Evolutionary conservation across 139 green algal genomes (phyloP).

Genomic region (Axilococcus clingmanii): DNA sequence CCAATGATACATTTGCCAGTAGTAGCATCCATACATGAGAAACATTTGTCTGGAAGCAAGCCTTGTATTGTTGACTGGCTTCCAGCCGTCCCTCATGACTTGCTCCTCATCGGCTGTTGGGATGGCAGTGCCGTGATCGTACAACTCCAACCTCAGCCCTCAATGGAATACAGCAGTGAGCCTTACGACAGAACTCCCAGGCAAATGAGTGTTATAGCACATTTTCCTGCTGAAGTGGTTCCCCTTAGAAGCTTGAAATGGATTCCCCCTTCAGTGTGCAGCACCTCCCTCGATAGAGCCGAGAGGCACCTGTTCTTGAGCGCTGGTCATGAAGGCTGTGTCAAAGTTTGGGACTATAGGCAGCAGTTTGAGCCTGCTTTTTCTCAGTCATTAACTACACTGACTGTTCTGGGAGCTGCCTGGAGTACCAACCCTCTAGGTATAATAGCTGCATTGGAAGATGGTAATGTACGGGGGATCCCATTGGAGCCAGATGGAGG

Average conservation of each 20-base stretch:
- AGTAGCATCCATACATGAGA: neutral
- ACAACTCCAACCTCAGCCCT: neutral
- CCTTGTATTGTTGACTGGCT: conserved; percentile 43
- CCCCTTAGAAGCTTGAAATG: conserved; percentile 16
- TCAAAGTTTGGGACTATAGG: conserved; percentile 23
- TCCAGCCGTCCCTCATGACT: conserved; percentile 30
- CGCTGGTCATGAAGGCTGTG: conserved; percentile 14
- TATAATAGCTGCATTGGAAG: conserved; percentile 20
- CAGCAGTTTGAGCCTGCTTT: conserved; percentile 14
- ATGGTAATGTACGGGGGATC: conserved; percentile 13
- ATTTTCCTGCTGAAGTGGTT: conserved; percentile 17
- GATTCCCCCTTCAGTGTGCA: conserved; percentile 2
- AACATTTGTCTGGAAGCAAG: conserved; percentile 23
- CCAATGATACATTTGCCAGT: conserved; percentile 6
- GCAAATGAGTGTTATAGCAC: neutral
- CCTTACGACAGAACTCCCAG: neutral
- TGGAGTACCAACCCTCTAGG: conserved; percentile 15
- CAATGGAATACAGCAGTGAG: neutral
- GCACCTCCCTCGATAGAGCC: neutral
- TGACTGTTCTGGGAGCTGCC: conserved; percentile 6
- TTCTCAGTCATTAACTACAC: conserved; percentile 9
- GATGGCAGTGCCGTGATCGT: conserved; percentile 40
- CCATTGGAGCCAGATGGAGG: conserved; percentile 18
- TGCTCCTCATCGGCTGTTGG: conserved; percentile 49
- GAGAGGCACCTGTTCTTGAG: conserved; percentile 10